Evolutionary conservation across 2,329 filamentous ascomycete species (phyloP), one percentile per base, ranked within the genome.

Genomic region (Penicillium frequentans): DNA sequence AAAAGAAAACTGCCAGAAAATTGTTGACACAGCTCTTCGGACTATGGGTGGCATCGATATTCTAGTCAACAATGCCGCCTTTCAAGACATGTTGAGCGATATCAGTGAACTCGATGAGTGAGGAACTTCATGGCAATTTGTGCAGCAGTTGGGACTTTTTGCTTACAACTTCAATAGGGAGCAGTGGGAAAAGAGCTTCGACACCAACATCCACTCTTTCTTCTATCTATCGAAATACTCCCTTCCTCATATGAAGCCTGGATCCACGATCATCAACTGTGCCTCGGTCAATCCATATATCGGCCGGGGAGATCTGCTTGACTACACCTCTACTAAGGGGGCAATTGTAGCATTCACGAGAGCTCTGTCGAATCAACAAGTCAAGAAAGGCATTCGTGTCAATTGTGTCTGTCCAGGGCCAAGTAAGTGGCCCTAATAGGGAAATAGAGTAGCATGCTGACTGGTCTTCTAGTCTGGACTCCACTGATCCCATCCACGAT

Each of bases 251-350:
- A 89, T 95, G 86, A 84, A 85, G 68, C 73, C 74, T n/a, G 90
- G 91, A 35, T 82, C 85, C 55, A 86, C 85, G 26, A 91, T 96
- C 72, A 91, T 96, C 82, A 95, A 93, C 79, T 92, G 91, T 70
- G 87, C 90, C 45, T 92, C 89, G 31, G 87, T 95, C 71, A 93
- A 93, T 72, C 89, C 87, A 26, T 95, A 93, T 75, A 84, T 92
- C 56, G 90, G 90, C 39, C 88, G 90, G 1, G 87, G 88, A 0
- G 90, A 93, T 66, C 82, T 93, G 2, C 83, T 95, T 49, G 90
- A 95, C 74, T 93, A 95, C 77, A 92, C 90, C 0, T 86, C 87
- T 1, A 91, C 88, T 39, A 78, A 79, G 61, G 90, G 90, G 35
- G 90, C 89, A 53, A 88, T 95, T 63, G 77, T 93, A 3, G 84